Evolutionary conservation across 2,329 filamentous ascomycete species (phyloP), one percentile per base, ranked within the genome.

Genomic region (Cladosporium austrohemisphaericum): DNA sequence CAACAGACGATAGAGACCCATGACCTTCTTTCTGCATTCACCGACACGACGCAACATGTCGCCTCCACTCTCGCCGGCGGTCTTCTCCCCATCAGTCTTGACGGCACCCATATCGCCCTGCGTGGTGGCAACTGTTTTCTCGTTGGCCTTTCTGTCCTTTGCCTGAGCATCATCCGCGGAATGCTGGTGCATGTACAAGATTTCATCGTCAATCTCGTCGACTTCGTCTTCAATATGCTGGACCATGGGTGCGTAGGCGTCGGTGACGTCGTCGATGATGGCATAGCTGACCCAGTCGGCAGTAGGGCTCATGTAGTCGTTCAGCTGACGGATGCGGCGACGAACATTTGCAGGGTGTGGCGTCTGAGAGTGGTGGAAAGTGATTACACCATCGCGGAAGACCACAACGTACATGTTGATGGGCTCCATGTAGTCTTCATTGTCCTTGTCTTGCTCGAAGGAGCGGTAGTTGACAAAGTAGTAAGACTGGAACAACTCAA

Each of bases 261-360:
- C 93, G 5, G 93, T 98, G 60, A 98, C 95, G 65, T 98, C 93
- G 69, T 98, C 93, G 55, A 97, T 96, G 57, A 96, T 86, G 40
- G 91, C 93, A 64, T 98, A 98, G 6, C 89, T 95, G 59, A 98
- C 96, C 93, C 93, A 98, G 67, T 98, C 93, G 0, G 92, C 88
- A 38, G 87, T 92, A 10, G 97, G 76, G 35, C 95, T 88, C 60
- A 97, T 79, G 67, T 95, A 98, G 68, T 98, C 93, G 56, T 88
- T 88, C 38, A 98, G 73, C 67, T 98, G 93, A 9, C 93, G 86
- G 62, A 98, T 92, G 26, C 93, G 84, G 37, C 93, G 83, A 18
- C 93, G 88, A 19, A 98, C 93, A 59, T 98, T 98, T 63, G 93
- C 92, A 2, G 92, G 88, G 68, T 98, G 93, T 8, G 93, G 93